Evolutionary conservation across 192 early-diverging fungal species (phyloP).

Genomic region (Coemansia asiatica): DNA sequence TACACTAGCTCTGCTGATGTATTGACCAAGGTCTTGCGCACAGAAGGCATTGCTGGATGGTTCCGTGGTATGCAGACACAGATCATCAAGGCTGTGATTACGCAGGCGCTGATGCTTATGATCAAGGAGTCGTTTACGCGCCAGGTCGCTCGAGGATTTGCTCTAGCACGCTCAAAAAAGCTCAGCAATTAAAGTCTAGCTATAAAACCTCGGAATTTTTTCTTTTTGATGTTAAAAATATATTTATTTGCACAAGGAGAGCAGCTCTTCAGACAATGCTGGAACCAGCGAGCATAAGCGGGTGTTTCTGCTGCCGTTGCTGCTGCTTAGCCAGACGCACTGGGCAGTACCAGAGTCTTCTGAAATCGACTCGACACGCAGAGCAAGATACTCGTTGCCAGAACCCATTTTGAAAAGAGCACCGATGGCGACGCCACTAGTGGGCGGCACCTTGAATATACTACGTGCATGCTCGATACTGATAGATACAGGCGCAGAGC

Average conservation of each 20-base stretch:
- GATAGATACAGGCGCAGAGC: neutral
- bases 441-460: neutral
- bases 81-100: slow-evolving; percentile 98
- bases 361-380: neutral
- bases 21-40: slow-evolving; percentile 71
- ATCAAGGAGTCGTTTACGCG: slow-evolving; percentile 87
- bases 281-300: neutral
- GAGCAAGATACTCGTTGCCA: neutral
- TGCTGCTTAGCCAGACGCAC: slow-evolving; percentile 1
- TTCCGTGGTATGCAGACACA: slow-evolving; percentile 95
- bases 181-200: neutral
- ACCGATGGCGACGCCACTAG: neutral
- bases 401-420: neutral
- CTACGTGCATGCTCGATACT: neutral
- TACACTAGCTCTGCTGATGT: slow-evolving; percentile 88
- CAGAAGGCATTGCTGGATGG: slow-evolving; percentile 86
- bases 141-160: slow-evolving; percentile 43
- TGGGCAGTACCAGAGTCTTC: neutral
- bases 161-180: neutral
- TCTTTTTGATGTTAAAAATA: neutral
- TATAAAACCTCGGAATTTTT: no score
- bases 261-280: neutral
- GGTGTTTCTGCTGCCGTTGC: neutral
- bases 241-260: neutral
- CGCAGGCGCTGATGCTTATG: slow-evolving; percentile 96